These are phyloP conservation scores for Syzygium aqueum DNA, from an alignment of 345 rosid species.

Conservation along the genomic window DNA sequence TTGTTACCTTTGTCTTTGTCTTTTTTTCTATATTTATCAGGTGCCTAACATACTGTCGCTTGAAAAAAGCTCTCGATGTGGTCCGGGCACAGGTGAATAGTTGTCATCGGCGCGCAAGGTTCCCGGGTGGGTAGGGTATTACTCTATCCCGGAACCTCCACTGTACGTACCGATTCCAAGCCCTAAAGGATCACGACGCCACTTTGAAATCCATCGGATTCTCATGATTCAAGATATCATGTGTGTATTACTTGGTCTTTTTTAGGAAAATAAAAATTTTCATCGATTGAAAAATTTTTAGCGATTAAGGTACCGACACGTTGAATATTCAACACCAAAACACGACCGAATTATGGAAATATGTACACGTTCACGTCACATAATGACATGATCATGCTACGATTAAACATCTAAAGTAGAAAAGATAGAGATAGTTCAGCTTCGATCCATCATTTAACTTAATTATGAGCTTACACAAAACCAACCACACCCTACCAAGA, in stretches of 20 bases:
- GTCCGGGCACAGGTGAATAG: not conserved
- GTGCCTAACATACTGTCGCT: not conserved
- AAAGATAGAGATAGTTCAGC: not conserved
- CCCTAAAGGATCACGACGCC: not conserved
- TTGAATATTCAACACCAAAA: not conserved
- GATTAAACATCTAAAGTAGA: too few species aligned
- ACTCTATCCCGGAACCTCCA: not conserved
- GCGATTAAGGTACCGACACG: fast-evolving
- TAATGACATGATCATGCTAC: not conserved
- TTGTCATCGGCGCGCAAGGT: not conserved
- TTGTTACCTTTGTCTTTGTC: not conserved
- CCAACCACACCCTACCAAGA: not conserved
- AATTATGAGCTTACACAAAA: not conserved
- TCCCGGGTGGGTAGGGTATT: not conserved
- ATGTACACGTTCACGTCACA: not conserved
- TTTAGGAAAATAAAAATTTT: not conserved
- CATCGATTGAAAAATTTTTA: not conserved
- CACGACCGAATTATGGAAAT: not conserved
- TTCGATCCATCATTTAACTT: not conserved
- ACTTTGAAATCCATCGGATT: not conserved
- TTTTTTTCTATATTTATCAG: not conserved
- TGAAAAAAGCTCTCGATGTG: not conserved
- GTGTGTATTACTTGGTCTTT: not conserved
- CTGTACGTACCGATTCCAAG: not conserved
- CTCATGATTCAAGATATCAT: not conserved